These are phyloP conservation scores for Phytophthora sp. DNA, from an alignment of 352 stramenopile species.

Conservation along the genomic window DNA sequence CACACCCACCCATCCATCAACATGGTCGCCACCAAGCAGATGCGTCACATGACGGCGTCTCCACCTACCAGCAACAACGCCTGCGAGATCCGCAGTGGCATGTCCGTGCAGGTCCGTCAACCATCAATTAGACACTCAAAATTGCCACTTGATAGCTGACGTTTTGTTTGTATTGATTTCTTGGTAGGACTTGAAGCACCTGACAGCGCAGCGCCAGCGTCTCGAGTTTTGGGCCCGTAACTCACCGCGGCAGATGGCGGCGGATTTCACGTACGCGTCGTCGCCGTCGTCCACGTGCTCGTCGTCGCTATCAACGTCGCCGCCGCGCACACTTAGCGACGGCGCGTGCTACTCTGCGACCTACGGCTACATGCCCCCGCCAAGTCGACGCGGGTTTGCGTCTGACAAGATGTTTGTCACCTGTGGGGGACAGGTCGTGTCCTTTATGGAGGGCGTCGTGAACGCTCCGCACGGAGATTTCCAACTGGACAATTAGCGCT, in stretches of 20 bases:
- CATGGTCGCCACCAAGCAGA: conserved; percentile 55
- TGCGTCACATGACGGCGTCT: conserved; percentile 16
- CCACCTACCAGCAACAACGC: conserved; percentile 33
- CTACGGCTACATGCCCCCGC: conserved; percentile 26
- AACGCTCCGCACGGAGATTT: conserved; percentile 72
- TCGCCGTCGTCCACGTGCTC: conserved; percentile 42
- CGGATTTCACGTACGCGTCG: conserved; percentile 39
- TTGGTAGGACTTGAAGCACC: conserved; percentile 73
- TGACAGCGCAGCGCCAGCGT: conserved; percentile 82
- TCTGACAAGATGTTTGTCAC: conserved; percentile 84
- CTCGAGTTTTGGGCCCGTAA: conserved; percentile 71
- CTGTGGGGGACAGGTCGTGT: conserved; percentile 77
- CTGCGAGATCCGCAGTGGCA: conserved; percentile 84
- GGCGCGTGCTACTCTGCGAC: conserved; percentile 21
- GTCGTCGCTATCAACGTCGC: conserved; percentile 40
- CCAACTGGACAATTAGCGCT: conserved; percentile 37
- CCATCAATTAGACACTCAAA: too few species aligned
- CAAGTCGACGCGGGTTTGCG: conserved; percentile 33
- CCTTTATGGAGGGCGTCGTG: conserved; percentile 84
- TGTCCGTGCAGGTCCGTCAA: conserved; percentile 76
- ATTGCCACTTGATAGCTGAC: conserved; percentile 17
- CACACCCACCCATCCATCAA: neutral
- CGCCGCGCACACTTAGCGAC: conserved; percentile 25
- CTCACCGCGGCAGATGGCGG: conserved; percentile 47
- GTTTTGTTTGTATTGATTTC: neutral